phyloP scores from a whole-genome alignment of 2,329 filamentous ascomycete genomes.

The Pseudonectria foliicola region DNA sequence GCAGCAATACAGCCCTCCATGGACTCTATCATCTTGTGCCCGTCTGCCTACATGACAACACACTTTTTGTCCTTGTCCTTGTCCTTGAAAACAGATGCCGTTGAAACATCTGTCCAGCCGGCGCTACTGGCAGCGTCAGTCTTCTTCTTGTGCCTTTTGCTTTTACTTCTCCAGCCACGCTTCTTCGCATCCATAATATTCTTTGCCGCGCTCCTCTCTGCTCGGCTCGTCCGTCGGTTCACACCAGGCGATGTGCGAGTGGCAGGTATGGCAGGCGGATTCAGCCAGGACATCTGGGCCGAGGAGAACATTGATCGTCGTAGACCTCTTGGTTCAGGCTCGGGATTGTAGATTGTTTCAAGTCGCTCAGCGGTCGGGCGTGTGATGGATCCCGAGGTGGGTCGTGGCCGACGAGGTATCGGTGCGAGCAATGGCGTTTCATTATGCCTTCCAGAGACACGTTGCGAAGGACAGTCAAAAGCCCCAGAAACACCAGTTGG shows the following conservation, averaged over 20 bases:
- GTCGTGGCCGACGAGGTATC: constrained; percentile 43
- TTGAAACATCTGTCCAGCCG: constrained; percentile 48
- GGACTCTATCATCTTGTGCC: too few relatives aligned
- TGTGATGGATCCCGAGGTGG: constrained; percentile 23
- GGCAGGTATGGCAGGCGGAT: constrained; percentile 27
- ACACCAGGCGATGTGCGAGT: constrained; percentile 36
- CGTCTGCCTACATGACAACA: constrained; percentile 40
- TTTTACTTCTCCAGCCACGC: constrained; percentile 45
- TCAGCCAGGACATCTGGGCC: constrained; percentile 25
- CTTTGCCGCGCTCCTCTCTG: constrained; percentile 53
- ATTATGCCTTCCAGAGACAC: constrained; percentile 23
- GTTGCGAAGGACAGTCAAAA: constrained; percentile 38
- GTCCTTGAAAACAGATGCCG: constrained; percentile 20
- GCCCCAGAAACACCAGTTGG: constrained; percentile 48
- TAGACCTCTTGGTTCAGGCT: constrained; percentile 11
- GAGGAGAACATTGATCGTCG: constrained; percentile 5
- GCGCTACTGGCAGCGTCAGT: constrained; percentile 36
- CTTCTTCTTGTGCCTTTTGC: constrained; percentile 33
- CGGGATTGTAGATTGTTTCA: constrained; percentile 46
- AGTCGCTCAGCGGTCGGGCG: constrained; percentile 46
- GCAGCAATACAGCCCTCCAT: too few relatives aligned
- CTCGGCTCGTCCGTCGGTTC: constrained; percentile 44
- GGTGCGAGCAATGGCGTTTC: constrained; percentile 47
- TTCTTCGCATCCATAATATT: constrained; percentile 56
- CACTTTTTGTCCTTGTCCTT: constrained; percentile 46